phyloP scores from a whole-genome alignment of 1,139 yeast species.

The Yamadazyma spencermartinsiae region DNA sequence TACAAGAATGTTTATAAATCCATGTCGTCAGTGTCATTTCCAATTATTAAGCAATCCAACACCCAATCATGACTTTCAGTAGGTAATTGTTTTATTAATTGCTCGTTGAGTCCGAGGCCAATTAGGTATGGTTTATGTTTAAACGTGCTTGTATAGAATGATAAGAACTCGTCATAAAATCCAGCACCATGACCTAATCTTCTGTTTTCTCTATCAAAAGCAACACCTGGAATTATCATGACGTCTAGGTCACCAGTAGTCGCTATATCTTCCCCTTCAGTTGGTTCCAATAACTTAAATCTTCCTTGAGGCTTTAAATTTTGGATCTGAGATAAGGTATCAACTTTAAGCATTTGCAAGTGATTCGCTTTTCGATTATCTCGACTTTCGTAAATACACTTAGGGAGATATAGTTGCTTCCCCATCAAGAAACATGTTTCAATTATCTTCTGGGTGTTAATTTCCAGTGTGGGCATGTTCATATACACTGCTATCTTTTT shows the following conservation, averaged over 20 bases:
- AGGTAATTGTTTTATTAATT: constrained; percentile 61
- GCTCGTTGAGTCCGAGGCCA: constrained; percentile 73
- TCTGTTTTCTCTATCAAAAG: constrained; percentile 54
- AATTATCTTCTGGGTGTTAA: constrained; percentile 55
- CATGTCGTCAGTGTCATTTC: neutral
- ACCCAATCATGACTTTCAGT: constrained; percentile 68
- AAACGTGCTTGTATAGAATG: constrained; percentile 33
- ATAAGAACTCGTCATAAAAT: constrained; percentile 78
- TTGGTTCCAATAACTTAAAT: constrained; percentile 71
- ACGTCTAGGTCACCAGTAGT: constrained; percentile 57
- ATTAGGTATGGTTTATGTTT: constrained; percentile 45
- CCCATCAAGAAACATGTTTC: constrained; percentile 44
- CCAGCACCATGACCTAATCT: constrained; percentile 95
- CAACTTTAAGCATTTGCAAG: constrained; percentile 58
- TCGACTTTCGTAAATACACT: constrained; percentile 30
- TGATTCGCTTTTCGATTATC: constrained; percentile 42
- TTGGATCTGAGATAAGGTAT: constrained; percentile 40
- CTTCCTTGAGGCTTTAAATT: constrained; percentile 65
- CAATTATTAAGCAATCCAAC: constrained; percentile 59
- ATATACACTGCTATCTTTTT: constrained; percentile 59
- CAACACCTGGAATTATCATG: constrained; percentile 83
- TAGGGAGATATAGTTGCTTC: constrained; percentile 53
- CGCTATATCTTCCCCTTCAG: constrained; percentile 35
- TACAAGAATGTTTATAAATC: neutral
- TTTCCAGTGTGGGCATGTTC: constrained; percentile 66